Base-by-base conservation (phyloP, 2,329 filamentous ascomycete species). In the Diaporthe citrichinensis region DNA sequence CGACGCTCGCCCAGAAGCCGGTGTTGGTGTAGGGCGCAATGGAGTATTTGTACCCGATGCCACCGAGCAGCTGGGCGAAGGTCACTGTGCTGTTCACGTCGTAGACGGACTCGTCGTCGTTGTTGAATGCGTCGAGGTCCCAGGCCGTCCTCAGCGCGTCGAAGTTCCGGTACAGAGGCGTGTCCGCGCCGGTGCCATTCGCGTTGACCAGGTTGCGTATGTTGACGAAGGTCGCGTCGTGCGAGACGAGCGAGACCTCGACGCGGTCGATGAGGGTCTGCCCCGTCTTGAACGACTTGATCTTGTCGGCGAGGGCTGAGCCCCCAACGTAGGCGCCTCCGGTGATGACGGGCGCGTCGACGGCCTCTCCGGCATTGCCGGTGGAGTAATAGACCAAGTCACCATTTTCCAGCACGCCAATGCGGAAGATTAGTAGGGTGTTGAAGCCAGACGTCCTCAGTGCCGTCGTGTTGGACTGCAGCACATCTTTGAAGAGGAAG, bases 121-220 rank as follows among this genome's bases (percentile, higher is more conserved):
- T 86, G 76, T 86, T 85, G 61, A 86, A 83, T 14, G 84, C 85
- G 71, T 86, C 84, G 28, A 86, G 81, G n/a, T 74, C 79, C 85
- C 85, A 86, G 7, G 84, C 84, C 8, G 76, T 73, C 78, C 81
- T 83, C 8, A 86, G 79, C 3, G 81, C 81, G 2, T 76, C 80
- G 74, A 86, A 85, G 75, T 85, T 85, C 58, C 78, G 81, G 74
- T 83, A 83, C 23, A 86, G 76, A 5, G 76, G 76, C 10, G 84
- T 84, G 15, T 79, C 77, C 1, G 81, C 7, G 0, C 81, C 82
- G 1, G 82, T 78, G 0, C 83, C 83, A 0, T 81, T 80, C 17
- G 69, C 81, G 23, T 72, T 69, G 78, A 86, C 82, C 34, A 86
- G 78, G 8, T 81, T 79, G 23, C 74, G 74, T 20, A 86, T 80